Evolutionary conservation across 2,329 filamentous ascomycete species (phyloP), one percentile per base, ranked within the genome.

Genomic region (Tothia fuscella): DNA sequence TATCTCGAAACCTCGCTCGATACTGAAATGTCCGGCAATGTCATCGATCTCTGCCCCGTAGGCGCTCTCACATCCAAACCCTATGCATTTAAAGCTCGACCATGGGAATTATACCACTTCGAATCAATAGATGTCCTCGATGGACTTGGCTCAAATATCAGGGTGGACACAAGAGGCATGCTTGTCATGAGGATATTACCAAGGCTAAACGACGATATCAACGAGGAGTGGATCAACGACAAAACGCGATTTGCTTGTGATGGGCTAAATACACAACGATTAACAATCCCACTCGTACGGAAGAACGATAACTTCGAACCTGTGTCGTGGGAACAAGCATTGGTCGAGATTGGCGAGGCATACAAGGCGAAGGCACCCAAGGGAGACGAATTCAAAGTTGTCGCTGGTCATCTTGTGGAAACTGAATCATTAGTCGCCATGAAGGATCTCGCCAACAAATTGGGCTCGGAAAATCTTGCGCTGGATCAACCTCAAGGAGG

Each of bases 181-280:
- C 88, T 96, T 66, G 89, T 98, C 39, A 94, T 98, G 88, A 81
- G 91, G 53, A 74, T 98, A 46, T 60, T 95, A 13, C 91, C 91
- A 46, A 78, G 91, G 54, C 72, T 98, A 47, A 98, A 98, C 61
- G 91, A 98, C 59, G 88, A 96, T 55, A 78, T 98, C 54, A 98
- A 98, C 63, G 91, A 98, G 68, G 91, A 98, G 65, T 98, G 91
- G 91, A 96, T 98, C 62, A 91, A 96, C 65, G 91, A 98, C 70
- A 98, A 96, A 74, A 80, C 86, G 30, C 79, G 91, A 50, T 98
- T 96, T 61, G 89, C 91, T 31, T 93, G 88, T 60, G 91, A 98
- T 60, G 91, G 91, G 38, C 72, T 98, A 50, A 93, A 88, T 75
- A 96, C 89, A 35, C 91, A 98, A 66, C 78, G 91, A 57, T 71